These are phyloP conservation scores for Priceomyces carsonii DNA, from an alignment of 805 yeast species.

Conservation along the genomic window DNA sequence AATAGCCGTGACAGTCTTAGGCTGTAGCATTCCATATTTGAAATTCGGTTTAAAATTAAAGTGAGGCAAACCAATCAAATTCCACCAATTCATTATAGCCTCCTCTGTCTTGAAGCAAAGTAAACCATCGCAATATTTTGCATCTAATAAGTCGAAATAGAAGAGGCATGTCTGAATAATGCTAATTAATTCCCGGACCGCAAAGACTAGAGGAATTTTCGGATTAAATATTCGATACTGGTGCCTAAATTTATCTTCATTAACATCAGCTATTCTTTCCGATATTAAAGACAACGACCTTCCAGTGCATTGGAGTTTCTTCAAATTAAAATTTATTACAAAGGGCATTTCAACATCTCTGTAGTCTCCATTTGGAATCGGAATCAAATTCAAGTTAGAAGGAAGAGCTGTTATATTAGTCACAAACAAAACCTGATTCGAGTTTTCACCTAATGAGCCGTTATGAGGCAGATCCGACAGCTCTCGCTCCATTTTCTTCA, in stretches of 20 bases:
- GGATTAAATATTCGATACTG: slow-evolving; percentile 58
- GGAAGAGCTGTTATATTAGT: slow-evolving; percentile 84
- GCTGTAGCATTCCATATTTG: slow-evolving; percentile 57
- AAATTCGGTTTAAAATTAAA: slow-evolving; percentile 42
- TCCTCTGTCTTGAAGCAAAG: slow-evolving; percentile 74
- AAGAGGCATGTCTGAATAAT: slow-evolving; percentile 73
- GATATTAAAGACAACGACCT: slow-evolving; percentile 73
- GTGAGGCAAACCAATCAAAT: slow-evolving; percentile 57
- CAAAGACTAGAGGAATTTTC: slow-evolving; percentile 58
- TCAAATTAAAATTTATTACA: slow-evolving; percentile 72
- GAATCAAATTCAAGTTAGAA: slow-evolving; percentile 67
- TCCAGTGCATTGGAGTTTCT: slow-evolving; percentile 80
- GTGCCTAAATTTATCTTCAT: slow-evolving; percentile 78
- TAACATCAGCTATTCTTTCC: slow-evolving; percentile 69
- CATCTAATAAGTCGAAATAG: slow-evolving; percentile 73
- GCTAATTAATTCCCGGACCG: slow-evolving; percentile 72
- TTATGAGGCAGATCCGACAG: neutral
- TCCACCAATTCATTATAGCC: slow-evolving; percentile 84
- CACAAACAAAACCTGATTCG: slow-evolving; percentile 55
- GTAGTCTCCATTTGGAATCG: slow-evolving; percentile 62
- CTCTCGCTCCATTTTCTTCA: slow-evolving; percentile 48
- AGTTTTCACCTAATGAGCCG: neutral
- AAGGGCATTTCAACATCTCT: slow-evolving; percentile 56
- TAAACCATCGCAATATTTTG: slow-evolving; percentile 78
- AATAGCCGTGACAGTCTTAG: slow-evolving; percentile 74